phyloP scores from a whole-genome alignment of 495 filamentous ascomycete species.

The Penicillium dipodomyicola region DNA sequence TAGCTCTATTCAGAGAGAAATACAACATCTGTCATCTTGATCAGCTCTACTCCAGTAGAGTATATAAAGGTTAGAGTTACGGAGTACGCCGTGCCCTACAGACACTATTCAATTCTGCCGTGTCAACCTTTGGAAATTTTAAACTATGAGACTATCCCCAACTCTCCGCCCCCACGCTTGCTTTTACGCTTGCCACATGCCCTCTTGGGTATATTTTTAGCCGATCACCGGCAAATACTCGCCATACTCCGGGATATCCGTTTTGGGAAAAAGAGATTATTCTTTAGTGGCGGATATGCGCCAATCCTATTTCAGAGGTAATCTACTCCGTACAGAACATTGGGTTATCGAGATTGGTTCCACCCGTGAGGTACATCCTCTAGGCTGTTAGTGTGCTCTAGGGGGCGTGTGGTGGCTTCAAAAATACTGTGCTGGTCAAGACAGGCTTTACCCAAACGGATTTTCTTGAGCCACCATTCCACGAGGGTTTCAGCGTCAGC shows the following conservation, averaged over 20 bases:
- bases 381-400: not conserved
- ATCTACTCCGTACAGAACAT: not conserved
- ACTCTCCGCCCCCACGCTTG: conserved; percentile 1
- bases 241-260: not conserved
- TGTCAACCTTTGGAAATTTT: not conserved
- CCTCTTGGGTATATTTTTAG: not conserved
- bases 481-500: not conserved
- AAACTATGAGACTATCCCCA: not conserved
- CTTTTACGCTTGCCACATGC: not conserved
- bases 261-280: not conserved
- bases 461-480: not conserved
- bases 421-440: conserved; percentile 4
- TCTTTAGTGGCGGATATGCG: not conserved
- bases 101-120: not conserved
- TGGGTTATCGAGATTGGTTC: not conserved
- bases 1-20: not conserved
- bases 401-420: not conserved
- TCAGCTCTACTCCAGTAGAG: not conserved
- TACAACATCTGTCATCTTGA: not conserved
- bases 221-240: not conserved
- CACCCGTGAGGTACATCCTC: not conserved
- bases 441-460: not conserved
- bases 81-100: not conserved
- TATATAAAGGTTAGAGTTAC: not conserved
- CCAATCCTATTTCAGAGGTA: not conserved